Conservation (phyloP, 805 yeast genomes). For the Ogataea degrootiae region DNA sequence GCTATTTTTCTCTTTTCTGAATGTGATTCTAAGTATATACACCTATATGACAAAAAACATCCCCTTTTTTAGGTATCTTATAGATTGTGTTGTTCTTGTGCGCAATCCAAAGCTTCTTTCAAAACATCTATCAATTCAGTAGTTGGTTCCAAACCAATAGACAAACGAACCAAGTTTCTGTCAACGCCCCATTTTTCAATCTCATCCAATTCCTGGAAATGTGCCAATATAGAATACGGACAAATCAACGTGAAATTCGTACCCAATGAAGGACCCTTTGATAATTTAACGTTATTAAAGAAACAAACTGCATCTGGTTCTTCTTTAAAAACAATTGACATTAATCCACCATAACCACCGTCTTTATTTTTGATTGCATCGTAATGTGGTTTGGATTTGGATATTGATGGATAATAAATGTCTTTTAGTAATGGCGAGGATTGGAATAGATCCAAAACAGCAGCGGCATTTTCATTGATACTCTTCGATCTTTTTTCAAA, state of each 20-base stretch:
- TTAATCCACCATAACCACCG: constrained; percentile 88
- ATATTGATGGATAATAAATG: constrained; percentile 67
- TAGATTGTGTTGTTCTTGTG: constrained; percentile 33
- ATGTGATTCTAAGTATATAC: neutral
- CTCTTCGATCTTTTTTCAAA: constrained; percentile 57
- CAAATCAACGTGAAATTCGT: constrained; percentile 86
- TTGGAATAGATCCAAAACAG: constrained; percentile 49
- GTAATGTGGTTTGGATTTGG: constrained; percentile 55
- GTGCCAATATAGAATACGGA: constrained; percentile 86
- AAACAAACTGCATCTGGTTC: constrained; percentile 65
- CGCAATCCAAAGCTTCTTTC: constrained; percentile 45
- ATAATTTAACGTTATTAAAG: constrained; percentile 62
- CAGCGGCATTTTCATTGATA: constrained; percentile 53
- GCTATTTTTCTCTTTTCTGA: too few species aligned
- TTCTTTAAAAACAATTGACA: constrained; percentile 66
- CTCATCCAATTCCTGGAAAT: constrained; percentile 74
- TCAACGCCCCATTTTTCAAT: constrained; percentile 82
- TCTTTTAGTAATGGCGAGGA: constrained; percentile 50
- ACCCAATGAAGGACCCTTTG: constrained; percentile 90
- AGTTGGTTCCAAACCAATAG: constrained; percentile 79
- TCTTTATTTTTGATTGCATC: constrained; percentile 60
- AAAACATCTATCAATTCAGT: constrained; percentile 49
- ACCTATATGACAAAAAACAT: neutral
- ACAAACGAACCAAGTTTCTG: constrained; percentile 67
- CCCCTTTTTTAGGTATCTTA: constrained; percentile 1